Evolutionary conservation across 225 moss, liverwort and hornwort genomes (phyloP), one percentile per base, ranked within the genome.

Genomic region (Antitrichia curtipendula): DNA sequence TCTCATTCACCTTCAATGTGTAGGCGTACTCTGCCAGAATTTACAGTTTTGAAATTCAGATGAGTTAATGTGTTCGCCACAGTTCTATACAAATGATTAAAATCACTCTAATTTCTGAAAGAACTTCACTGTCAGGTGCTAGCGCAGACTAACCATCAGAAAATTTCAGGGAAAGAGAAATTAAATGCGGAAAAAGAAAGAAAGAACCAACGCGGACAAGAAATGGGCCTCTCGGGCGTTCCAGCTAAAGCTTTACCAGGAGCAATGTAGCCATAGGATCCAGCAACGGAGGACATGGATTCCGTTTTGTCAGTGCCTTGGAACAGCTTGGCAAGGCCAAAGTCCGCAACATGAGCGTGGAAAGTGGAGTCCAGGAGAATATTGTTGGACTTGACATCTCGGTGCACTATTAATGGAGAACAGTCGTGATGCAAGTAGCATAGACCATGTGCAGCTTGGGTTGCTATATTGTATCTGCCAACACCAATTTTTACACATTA

Each of bases 361-460:
- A 97, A 89, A 82, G 95, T 96, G 36, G 95, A 92, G 85, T 97
- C 96, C 27, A 97, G 87, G 10, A 97, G 89, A 52, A 97, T 97
- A 36, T 97, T 97, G 88, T 97, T 97, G 56, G 97, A 97, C 88
- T 97, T 97, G 31, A 97, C 97, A 58, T 97, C 97, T 17, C 97
- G 91, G 80, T 97, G 97, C 15, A 97, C 93, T 58, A 97, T 97
- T 22, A 95, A 82, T 8, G 97, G 96, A 28, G 96, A 96, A 84
- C 97, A 97, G 85, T 97, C 97, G 40, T 97, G 97, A 62, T 97
- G 97, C 88, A 97, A 89, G 88, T 97, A 97, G 81, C 95, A 95
- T 1, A 97, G 93, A 50, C 97, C 97, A 50, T 94, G 92, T 43
- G 98, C 98, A 41, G 98, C 96, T 92, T 98, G 96, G 62, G 93